These are phyloP conservation scores for Eragrostis nindensis DNA, from an alignment of 176 grass and related monocot species.

Conservation along the genomic window DNA sequence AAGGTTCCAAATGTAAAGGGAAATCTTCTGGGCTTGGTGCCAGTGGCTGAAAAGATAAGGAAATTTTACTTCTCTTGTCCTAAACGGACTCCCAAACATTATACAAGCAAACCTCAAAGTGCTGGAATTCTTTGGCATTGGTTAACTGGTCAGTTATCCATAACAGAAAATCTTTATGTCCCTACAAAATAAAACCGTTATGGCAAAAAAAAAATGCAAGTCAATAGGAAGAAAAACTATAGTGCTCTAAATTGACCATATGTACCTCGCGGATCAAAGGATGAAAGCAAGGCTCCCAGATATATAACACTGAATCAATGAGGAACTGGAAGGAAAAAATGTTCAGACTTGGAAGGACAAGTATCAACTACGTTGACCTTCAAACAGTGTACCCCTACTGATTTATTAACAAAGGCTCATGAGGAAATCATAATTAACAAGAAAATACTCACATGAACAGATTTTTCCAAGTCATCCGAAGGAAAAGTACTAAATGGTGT, in stretches of 20 bases:
- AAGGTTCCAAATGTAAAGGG: constrained; percentile 8
- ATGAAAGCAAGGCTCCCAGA: constrained; percentile 36
- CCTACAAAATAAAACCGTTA: constrained; percentile 14
- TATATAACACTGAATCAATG: not conserved
- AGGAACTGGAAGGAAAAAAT: constrained; percentile 5
- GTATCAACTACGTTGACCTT: not conserved
- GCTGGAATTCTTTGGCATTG: not conserved
- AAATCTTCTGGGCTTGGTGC: not conserved
- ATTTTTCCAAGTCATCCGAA: not conserved
- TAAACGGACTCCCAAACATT: not conserved
- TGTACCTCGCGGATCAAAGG: constrained; percentile 21
- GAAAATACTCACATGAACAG: constrained; percentile 10
- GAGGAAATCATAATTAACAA: not conserved
- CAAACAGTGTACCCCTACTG: not conserved
- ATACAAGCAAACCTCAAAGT: constrained; percentile 10
- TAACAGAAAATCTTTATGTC: constrained; percentile 18
- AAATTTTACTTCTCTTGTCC: not conserved
- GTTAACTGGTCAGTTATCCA: constrained; percentile 12
- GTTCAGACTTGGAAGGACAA: not conserved
- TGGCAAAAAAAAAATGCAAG: not conserved
- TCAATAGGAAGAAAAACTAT: not conserved
- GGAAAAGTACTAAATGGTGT: not conserved
- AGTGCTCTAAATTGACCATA: not conserved
- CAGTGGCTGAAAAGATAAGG: not conserved
- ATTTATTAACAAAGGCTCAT: not conserved